Percentiles rank a stretch among this genome's conserved stretches.
Evolutionary conservation across 1,284 basidiomycete genomes (phyloP).

Genomic region (Phlebopus sp.): DNA sequence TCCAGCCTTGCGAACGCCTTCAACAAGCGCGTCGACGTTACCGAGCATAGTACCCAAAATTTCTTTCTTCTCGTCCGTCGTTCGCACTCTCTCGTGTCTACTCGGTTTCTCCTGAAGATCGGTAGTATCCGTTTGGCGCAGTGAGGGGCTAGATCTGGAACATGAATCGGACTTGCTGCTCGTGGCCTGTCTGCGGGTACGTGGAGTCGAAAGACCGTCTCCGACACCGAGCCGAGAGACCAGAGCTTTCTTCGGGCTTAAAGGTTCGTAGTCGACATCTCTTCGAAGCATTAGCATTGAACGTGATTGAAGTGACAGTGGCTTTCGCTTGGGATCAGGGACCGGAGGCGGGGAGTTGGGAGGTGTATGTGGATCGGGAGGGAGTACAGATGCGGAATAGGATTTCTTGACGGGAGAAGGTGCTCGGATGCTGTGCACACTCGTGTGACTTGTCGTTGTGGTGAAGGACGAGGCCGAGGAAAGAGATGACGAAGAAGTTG

Average conservation of each 20-base stretch:
- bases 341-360: slow-evolving; percentile 35
- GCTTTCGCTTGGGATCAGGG: slow-evolving; percentile 12
- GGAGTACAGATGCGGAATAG: slow-evolving; percentile 21
- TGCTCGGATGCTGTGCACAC: slow-evolving; percentile 20
- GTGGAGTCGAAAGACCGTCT: slow-evolving; percentile 14
- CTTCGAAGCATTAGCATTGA: slow-evolving; percentile 61
- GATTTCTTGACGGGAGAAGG: slow-evolving; percentile 33
- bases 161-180: not conserved
- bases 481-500: slow-evolving; percentile 38
- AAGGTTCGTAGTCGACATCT: slow-evolving; percentile 69
- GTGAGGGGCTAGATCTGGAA: not conserved
- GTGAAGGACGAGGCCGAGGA: slow-evolving; percentile 43
- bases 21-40: slow-evolving; percentile 85
- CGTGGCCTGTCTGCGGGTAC: not conserved
- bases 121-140: slow-evolving; percentile 5
- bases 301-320: slow-evolving; percentile 34
- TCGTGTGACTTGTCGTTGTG: slow-evolving; percentile 38
- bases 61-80: slow-evolving; percentile 83
- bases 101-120: slow-evolving; percentile 6
- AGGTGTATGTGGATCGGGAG: slow-evolving; percentile 24
- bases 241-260: slow-evolving; percentile 57
- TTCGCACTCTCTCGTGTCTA: slow-evolving; percentile 38
- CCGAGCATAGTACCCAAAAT: slow-evolving; percentile 77
- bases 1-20: slow-evolving; percentile 78
- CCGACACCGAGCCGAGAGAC: slow-evolving; percentile 32